Evolutionary conservation across 768 basidiomycete species (phyloP).

Genomic region (Termitomyces sp.): DNA sequence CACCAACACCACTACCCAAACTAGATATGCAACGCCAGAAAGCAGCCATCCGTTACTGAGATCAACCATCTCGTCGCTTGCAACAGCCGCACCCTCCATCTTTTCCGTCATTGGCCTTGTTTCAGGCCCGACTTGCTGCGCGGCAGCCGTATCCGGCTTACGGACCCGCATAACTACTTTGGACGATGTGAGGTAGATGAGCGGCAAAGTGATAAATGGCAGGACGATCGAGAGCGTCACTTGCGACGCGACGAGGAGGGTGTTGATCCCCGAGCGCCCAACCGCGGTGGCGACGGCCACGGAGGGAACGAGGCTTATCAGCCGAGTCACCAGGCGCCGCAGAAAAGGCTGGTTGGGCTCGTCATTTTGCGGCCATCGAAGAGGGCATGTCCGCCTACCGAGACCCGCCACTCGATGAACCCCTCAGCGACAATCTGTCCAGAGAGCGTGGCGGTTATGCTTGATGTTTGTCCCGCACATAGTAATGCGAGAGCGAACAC

Average conservation of each 20-base stretch:
- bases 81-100: conserved; percentile 6
- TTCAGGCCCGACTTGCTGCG: neutral
- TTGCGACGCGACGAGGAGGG: conserved; percentile 70
- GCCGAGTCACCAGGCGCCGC: conserved; percentile 65
- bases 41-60: conserved; percentile 33
- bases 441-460: conserved; percentile 71
- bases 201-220: conserved; percentile 69
- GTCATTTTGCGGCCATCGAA: neutral
- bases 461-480: conserved; percentile 71
- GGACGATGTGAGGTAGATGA: conserved; percentile 62
- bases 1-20: conserved; percentile 41
- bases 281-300: conserved; percentile 59
- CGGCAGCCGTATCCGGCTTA: conserved; percentile 15
- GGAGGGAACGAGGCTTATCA: conserved; percentile 65
- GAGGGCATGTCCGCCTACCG: conserved; percentile 23
- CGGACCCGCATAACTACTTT: conserved; percentile 56
- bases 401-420: conserved; percentile 70
- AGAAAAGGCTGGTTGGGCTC: conserved; percentile 37
- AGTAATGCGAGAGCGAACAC: conserved; percentile 75
- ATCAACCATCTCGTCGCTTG: conserved; percentile 22
- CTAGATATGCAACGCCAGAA: conserved; percentile 35
- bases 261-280: conserved; percentile 60
- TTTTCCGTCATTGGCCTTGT: conserved; percentile 5
- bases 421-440: conserved; percentile 81
- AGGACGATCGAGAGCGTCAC: conserved; percentile 69